Base-by-base conservation (phyloP, 2,329 filamentous ascomycete species). In the Fusarium sp. region DNA sequence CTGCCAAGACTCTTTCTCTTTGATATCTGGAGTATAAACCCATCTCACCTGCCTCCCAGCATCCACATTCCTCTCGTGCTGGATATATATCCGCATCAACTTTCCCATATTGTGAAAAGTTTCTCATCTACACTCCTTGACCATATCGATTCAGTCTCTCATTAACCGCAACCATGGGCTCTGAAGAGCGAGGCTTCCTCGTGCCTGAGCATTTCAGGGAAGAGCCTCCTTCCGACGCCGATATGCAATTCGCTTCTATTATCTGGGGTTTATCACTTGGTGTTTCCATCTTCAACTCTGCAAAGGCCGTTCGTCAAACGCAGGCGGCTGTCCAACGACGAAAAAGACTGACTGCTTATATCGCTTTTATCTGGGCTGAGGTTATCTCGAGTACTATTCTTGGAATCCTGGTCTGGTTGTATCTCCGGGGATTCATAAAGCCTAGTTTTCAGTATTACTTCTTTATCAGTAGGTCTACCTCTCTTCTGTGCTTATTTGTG, bases 401-500 rank as follows among this genome's bases (percentile, higher is more conserved):
- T 7, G 69, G 73, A 22, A 47, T 72, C 43, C 66, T 75, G 54
- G 59, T 59, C 16, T 75, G 73, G 73, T 11, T 72, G 27, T 73
- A 74, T 16, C 58, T 75, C 10, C 63, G 62, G 6, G 66, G 54
- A n/a, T 32, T 62, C 10, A 65, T 75, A 30, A 56, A 63, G 0
- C 74, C 80, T 5, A 82, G 80, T 73, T 80, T 75, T 25, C 58
- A 74, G 43, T 74, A 62, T 34, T 75, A 58, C 44, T 72, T 75
- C 57, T 71, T 65, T 13, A 68, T 75, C 32, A 68, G 74, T 75
- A 72, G 22, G 73, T 55, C 60, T 29, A 20, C 13, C 8, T 2
- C 29, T n/a, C 8, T 4, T 41, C 27, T 4, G 3, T 15, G 4
- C 22, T 27, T 4, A 10, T 18, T 8, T n/a, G n/a, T 15, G 1